phyloP scores from a whole-genome alignment of 805 yeast species.

The Yarrowia keelungensis region DNA sequence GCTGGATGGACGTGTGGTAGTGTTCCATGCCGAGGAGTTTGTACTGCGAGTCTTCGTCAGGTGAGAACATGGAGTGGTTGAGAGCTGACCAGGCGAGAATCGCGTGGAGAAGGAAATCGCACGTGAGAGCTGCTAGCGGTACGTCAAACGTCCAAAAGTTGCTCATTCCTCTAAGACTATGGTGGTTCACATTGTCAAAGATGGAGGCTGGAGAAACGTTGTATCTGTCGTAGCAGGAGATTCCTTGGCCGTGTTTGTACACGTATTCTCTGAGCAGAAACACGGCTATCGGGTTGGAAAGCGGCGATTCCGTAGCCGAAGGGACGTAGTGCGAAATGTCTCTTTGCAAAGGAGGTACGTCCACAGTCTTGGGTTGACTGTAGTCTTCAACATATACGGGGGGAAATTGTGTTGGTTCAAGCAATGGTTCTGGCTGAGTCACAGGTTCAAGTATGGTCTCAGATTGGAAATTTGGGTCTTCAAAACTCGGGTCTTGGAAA shows the following conservation, averaged over 20 bases:
- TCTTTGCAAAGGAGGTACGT: background rate
- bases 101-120: constrained; percentile 21
- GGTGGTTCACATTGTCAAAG: constrained; percentile 30
- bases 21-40: constrained; percentile 25
- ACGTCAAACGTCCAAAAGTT: constrained; percentile 35
- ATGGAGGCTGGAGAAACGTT: constrained; percentile 24
- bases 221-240: constrained; percentile 31
- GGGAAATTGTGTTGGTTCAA: background rate
- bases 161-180: constrained; percentile 11
- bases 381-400: background rate
- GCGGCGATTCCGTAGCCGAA: constrained; percentile 24
- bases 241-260: constrained; percentile 30
- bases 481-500: background rate
- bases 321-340: constrained; percentile 6
- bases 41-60: background rate
- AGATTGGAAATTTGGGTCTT: too few species aligned
- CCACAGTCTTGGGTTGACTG: background rate
- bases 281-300: constrained; percentile 14
- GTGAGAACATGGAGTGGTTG: constrained; percentile 12
- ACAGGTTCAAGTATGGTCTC: too few species aligned
- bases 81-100: constrained; percentile 26
- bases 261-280: constrained; percentile 25
- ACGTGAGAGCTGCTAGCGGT: constrained; percentile 19
- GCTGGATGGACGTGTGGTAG: constrained; percentile 12
- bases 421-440: background rate